Evolutionary conservation across 2,329 filamentous ascomycete species (phyloP), one percentile per base, ranked within the genome.

Genomic region (Raffaelea albimanens): DNA sequence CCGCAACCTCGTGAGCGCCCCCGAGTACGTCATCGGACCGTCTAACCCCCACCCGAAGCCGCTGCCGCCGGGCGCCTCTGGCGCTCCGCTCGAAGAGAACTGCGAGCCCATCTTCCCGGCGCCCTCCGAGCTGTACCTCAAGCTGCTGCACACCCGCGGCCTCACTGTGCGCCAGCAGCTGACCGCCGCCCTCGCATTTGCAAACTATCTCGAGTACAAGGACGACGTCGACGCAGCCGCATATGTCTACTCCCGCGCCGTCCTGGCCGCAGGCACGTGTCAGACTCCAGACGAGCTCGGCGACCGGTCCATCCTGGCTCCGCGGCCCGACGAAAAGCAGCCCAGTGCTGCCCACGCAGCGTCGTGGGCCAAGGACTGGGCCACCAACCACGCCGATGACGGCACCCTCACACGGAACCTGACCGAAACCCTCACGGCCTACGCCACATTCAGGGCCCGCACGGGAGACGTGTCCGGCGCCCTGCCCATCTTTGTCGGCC

Each of bases 181-280:
- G 45, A 82, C 91, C 49, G 89, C 90, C 4, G 84, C 87, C 3
- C 68, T 95, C 39, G 83, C 83, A 1, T 95, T 90, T 61, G 91
- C 85, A 2, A 83, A 87, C 47, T 96, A 86, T 78, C 72, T 95
- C 36, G 85, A 89, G 55, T 91, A 80, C 66, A 91, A 90, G 66
- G 72, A 78, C 2, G 62, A 56, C 39, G 5, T 4, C 7, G 48
- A 40, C 2, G 49, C 49, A 1, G 54, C 54, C 11, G 51, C 44
- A 3, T 34, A 47, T 23, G 36, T 55, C 8, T 53, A 52, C 41
- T 44, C 29, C 1, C 47, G 42, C 29, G 51, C 53, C 2, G 48
- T 55, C 20, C 20, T 49, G 34, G 44, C 39, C 13, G 46, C 53
- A 2, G 42, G 41, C 11, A 5, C 13, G 3, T 5, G n/a, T 23